Evolutionary conservation across 768 basidiomycete genomes (phyloP), one percentile per base, ranked within the genome.

Genomic region (Boletus reticuloceps): DNA sequence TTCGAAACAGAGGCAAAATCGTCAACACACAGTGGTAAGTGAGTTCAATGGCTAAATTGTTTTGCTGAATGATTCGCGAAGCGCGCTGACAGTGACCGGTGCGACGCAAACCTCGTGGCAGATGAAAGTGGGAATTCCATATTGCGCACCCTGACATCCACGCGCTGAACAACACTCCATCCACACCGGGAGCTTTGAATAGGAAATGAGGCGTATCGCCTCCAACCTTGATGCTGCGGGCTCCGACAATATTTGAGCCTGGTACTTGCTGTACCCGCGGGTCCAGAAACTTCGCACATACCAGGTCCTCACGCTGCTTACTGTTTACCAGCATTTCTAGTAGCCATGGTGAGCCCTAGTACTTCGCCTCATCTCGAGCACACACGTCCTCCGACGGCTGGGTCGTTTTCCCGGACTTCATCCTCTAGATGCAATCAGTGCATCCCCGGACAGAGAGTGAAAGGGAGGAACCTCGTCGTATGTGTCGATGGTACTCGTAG

Each of bases 401-500:
- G 16, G 9, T 38, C 55, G 7, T 50, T 49, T 27, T 12, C 20
- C 8, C 48, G 29, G 9, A 25, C 47, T 17, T 37, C 42, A 5
- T 27, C 25, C 9, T n/a, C 51, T 10, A 57, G 49, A 42, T 64
- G 64, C 32, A 41, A 29, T 20, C 56, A 56, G 42, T 60, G 61
- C 58, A 63, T 47, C 19, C 1, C 22, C 40, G 36, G 49, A 42
- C 58, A 39, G 6, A 61, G 38, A 8, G 51, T 27, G 20, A 32
- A 39, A 29, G 5, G 40, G 44, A 60, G 66, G 53, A 68, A 67
- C 51, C 54, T 68, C 20, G 51, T 65, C 31, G 61, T 65, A 2
- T 65, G 64, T 47, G 66, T 65, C 14, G 64, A 65, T 36, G 64
- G 64, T 4, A 65, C 64, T 13, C 60, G 58, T 2, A 64, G 64